Percentiles rank a stretch among this genome's conserved stretches.
Conservation (phyloP, 2,329 filamentous ascomycete genomes). For the Ophioceras dolichostomum region DNA sequence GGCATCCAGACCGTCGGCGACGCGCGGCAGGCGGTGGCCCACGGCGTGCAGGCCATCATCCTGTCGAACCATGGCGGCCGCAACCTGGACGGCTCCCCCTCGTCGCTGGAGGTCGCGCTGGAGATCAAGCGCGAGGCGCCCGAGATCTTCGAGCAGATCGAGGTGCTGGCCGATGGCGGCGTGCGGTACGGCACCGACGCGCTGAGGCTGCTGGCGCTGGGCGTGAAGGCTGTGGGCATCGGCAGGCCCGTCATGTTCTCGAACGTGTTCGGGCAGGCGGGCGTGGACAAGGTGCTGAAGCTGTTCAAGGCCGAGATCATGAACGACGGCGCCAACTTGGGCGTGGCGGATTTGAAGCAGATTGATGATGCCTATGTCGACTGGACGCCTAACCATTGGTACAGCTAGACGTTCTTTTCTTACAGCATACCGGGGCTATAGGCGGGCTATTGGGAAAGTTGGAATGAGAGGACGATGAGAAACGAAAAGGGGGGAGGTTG, state of each 20-base stretch:
- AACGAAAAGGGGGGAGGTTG: too few relatives aligned
- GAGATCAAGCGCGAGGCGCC: constrained; percentile 30
- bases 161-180: constrained; percentile 36
- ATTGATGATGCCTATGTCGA: constrained; percentile 16
- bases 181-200: constrained; percentile 32
- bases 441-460: too few relatives aligned
- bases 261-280: constrained; percentile 36
- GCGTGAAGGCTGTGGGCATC: constrained; percentile 31
- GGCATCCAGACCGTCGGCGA: constrained; percentile 19
- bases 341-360: constrained; percentile 22
- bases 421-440: too few relatives aligned
- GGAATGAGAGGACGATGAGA: too few relatives aligned
- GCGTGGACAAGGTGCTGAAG: constrained; percentile 28
- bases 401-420: constrained; percentile 5
- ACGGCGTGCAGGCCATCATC: constrained; percentile 30
- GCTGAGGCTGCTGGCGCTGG: constrained; percentile 32
- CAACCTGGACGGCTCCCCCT: constrained; percentile 32
- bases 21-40: constrained; percentile 21
- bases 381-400: constrained; percentile 17
- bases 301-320: constrained; percentile 38
- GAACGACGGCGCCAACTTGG: constrained; percentile 29
- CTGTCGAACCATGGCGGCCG: constrained; percentile 39
- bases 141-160: constrained; percentile 25
- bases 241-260: constrained; percentile 40
- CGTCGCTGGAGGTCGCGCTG: constrained; percentile 28